phyloP scores from a whole-genome alignment of 2,329 filamentous ascomycete genomes.

The Talaromyces sp. region DNA sequence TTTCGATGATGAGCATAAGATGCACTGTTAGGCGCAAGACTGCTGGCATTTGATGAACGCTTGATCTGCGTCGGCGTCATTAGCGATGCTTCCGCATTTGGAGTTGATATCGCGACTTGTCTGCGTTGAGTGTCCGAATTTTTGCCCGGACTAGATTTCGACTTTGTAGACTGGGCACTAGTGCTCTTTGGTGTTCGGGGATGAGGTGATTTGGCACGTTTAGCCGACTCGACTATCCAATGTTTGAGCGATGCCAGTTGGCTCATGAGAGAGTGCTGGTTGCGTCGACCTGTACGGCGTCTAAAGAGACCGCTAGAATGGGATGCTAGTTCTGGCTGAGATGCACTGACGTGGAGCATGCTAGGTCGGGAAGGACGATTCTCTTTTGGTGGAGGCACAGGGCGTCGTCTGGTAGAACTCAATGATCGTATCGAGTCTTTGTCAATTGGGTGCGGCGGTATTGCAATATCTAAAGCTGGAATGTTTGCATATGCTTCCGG shows the following conservation, averaged over 20 bases:
- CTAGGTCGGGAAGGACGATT: conserved; percentile 74
- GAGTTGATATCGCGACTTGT: conserved; percentile 24
- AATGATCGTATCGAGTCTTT: conserved; percentile 68
- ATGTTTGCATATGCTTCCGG: conserved; percentile 53
- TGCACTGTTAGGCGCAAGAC: conserved; percentile 41
- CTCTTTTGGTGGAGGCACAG: conserved; percentile 84
- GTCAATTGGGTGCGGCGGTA: conserved; percentile 66
- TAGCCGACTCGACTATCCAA: conserved; percentile 68
- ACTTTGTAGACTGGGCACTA: conserved; percentile 33
- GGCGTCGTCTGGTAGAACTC: conserved; percentile 73
- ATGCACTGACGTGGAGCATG: conserved; percentile 79
- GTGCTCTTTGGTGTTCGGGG: conserved; percentile 31
- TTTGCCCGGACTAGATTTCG: conserved; percentile 40
- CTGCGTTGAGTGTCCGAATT: conserved; percentile 35
- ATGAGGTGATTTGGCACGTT: conserved; percentile 58
- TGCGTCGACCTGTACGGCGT: conserved; percentile 53
- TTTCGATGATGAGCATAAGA: conserved; percentile 43
- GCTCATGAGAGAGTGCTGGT: conserved; percentile 62
- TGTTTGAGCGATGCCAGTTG: conserved; percentile 67
- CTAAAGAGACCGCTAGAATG: conserved; percentile 54
- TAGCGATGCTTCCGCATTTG: conserved; percentile 25
- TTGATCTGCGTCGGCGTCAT: conserved; percentile 39
- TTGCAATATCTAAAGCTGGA: conserved; percentile 40
- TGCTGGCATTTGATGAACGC: conserved; percentile 41
- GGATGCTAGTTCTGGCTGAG: conserved; percentile 60